Evolutionary conservation across 352 stramenopile genomes (phyloP).

Genomic region (Globisporangium iwayamae): DNA sequence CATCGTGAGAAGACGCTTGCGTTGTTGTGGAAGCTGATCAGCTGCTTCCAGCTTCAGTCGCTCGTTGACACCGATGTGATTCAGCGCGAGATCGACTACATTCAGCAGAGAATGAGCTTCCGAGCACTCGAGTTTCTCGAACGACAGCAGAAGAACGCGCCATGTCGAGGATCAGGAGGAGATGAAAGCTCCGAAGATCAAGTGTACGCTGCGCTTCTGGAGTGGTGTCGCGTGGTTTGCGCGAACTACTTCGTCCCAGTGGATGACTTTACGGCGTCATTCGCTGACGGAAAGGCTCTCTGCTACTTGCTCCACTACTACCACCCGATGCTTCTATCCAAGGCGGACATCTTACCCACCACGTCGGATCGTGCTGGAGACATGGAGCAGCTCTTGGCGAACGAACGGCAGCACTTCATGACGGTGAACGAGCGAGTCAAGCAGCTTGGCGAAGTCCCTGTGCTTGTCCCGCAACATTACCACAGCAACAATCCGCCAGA

Average conservation of each 20-base stretch:
- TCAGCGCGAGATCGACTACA: conserved; percentile 68
- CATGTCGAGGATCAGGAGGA: conserved; percentile 22
- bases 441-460: conserved; percentile 91
- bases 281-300: conserved; percentile 90
- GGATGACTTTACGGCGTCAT: conserved; percentile 90
- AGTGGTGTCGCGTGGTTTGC: conserved; percentile 92
- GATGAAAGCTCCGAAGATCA: conserved; percentile 33
- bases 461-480: conserved; percentile 83
- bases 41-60: conserved; percentile 86
- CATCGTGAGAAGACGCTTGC: conserved; percentile 94
- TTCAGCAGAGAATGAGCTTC: conserved; percentile 70
- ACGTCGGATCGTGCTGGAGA: conserved; percentile 28
- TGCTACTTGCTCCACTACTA: conserved; percentile 96
- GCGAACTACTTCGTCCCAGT: conserved; percentile 87
- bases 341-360: conserved; percentile 52
- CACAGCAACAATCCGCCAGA: conserved; percentile 89
- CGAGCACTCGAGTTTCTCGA: conserved; percentile 62
- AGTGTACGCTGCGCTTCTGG: conserved; percentile 76
- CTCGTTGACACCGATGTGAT: conserved; percentile 82
- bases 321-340: conserved; percentile 87
- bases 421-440: conserved; percentile 88
- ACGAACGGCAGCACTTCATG: conserved; percentile 83
- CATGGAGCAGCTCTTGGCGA: conserved; percentile 40
- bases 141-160: conserved; percentile 27
- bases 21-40: conserved; percentile 93